These are phyloP conservation scores for Sporothrix schenckii DNA, from an alignment of 2,329 filamentous ascomycete species.

Conservation along the genomic window DNA sequence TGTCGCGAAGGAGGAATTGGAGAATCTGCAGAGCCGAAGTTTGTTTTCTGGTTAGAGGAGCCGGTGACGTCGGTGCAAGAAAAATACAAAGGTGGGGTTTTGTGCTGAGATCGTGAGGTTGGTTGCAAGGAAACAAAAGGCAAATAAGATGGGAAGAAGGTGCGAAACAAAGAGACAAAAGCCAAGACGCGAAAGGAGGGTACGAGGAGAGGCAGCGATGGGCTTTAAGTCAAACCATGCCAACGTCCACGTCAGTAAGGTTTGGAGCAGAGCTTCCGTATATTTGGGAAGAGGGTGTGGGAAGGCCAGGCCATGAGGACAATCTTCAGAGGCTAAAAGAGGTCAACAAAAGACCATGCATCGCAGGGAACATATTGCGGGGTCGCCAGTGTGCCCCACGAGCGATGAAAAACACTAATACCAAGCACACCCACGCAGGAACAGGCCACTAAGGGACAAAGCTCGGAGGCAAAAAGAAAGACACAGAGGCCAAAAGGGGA, in stretches of 20 bases:
- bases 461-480: conserved; percentile 21
- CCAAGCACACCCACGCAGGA: conserved; percentile 15
- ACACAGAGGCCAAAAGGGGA: conserved; percentile 22
- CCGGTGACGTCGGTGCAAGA: conserved; percentile 27
- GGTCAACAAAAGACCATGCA: conserved; percentile 5
- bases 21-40: conserved; percentile 31
- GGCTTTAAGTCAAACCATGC: conserved; percentile 22
- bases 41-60: conserved; percentile 23
- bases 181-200: background rate
- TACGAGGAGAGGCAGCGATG: background rate
- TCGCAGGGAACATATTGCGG: conserved; percentile 28
- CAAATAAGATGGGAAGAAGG: background rate
- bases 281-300: conserved; percentile 15
- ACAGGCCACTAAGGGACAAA: conserved; percentile 23
- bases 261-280: conserved; percentile 16
- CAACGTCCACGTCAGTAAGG: background rate
- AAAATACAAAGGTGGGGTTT: background rate
- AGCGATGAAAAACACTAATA: conserved; percentile 14
- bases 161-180: background rate
- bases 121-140: background rate
- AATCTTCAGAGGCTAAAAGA: conserved; percentile 14
- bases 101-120: background rate
- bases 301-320: conserved; percentile 9
- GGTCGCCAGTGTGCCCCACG: conserved; percentile 22
- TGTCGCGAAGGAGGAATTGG: conserved; percentile 57